Base-by-base conservation (phyloP, 148 eudicot species). In the Fagopyrum tataricum region DNA sequence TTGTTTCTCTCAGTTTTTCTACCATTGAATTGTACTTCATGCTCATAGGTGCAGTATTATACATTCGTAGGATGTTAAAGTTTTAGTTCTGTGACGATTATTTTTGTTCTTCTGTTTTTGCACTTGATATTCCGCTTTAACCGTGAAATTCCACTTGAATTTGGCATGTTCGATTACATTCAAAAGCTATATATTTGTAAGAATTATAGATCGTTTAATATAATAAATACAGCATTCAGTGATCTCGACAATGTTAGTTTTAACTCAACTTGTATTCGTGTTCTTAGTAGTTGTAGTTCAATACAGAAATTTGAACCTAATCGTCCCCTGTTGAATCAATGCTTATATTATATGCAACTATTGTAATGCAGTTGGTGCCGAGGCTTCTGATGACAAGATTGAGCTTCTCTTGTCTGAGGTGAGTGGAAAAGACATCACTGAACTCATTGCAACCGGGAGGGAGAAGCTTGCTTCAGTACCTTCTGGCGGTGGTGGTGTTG, bases 401-500 rank as follows among this genome's bases (percentile, higher is more conserved):
- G 79, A 83, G 79, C 78, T 79, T 21, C 85, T 87, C 75, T 46
- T 87, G 77, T 73, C 86, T 8, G 80, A 87, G 81, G 85, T 87
- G 18, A 75, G 78, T 26, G 84, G 83, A 9, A 87, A 81, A 79
- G 86, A 87, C 69, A 82, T 87, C 6, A 79, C 84, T 49, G 90
- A 87, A 74, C 80, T 87, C 47, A 71, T 87, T 79, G 90, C 90
- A 40, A 71, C 86, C 75, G 90, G 90, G 1, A 78, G 90, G 31
- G 86, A 85, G 76, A 87, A 87, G 77, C 69, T 85, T 73, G 88
- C 90, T 72, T 85, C 90, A 42, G 90, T 87, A 42, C 90, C 90
- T 9, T 43, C 88, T 76, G 90, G 90, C 56, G 90, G 90, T 12
- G 90, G 85, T 62, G 87, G 49, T 51, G 76, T 51, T 26, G 88